phyloP scores from a whole-genome alignment of 345 rosid species.

The Arabidopsis suecica region DNA sequence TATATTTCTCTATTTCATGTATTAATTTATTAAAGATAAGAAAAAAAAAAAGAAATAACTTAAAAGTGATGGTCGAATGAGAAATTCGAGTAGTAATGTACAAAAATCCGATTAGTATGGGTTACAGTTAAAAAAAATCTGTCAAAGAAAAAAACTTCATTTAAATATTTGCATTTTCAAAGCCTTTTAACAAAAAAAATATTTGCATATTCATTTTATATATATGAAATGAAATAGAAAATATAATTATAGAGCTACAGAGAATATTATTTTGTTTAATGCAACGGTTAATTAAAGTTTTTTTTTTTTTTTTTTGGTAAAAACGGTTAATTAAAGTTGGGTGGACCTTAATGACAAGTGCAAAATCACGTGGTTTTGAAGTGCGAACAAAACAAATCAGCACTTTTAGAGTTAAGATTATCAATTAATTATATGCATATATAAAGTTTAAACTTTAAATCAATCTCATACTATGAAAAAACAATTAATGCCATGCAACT shows the following conservation, averaged over 20 bases:
- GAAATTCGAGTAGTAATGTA: not conserved
- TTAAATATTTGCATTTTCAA: not conserved
- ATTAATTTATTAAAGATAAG: not conserved
- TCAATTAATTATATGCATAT: slow-evolving; percentile 12
- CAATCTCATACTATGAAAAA: not conserved
- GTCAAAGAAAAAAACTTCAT: not conserved
- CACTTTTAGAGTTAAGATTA: slow-evolving; percentile 36
- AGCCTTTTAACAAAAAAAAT: no score
- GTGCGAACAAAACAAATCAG: slow-evolving; percentile 42
- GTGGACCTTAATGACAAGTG: slow-evolving; percentile 40
- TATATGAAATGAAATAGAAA: not conserved
- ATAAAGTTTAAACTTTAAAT: not conserved
- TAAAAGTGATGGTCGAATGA: not conserved
- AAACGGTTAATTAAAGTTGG: slow-evolving; percentile 10
- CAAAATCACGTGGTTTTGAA: slow-evolving; percentile 49
- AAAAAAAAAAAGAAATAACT: not conserved
- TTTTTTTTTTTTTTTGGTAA: no score
- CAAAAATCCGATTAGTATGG: not conserved
- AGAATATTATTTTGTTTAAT: slow-evolving; percentile 16
- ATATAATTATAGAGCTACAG: not conserved
- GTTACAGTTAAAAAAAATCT: not conserved
- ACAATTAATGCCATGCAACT: slow-evolving; percentile 34
- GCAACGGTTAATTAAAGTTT: not conserved
- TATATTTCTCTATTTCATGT: not conserved
- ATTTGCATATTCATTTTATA: no score